A percentile compares a stretch with the other conserved stretches of the same genome.
Evolutionary conservation across 2,329 filamentous ascomycete genomes (phyloP).

Genomic region (Huntiella abstrusa): DNA sequence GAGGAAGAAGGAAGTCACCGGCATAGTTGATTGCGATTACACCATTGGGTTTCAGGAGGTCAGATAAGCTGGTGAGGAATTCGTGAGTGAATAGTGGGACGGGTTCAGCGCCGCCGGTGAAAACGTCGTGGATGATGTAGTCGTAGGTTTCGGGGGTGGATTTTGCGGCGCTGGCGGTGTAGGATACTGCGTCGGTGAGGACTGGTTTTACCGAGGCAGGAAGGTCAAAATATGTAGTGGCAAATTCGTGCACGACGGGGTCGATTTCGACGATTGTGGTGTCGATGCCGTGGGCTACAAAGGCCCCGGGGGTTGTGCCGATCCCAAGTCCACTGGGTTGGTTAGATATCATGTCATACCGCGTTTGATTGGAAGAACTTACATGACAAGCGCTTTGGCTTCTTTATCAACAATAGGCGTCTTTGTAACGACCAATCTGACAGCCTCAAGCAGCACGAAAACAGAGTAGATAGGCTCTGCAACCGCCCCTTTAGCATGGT

Average conservation of each 20-base stretch:
- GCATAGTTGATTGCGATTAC: constrained; percentile 94
- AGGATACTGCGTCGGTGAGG: constrained; percentile 66
- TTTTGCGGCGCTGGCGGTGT: constrained; percentile 29
- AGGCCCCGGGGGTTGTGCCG: constrained; percentile 71
- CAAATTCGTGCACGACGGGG: constrained; percentile 69
- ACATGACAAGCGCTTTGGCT: constrained; percentile 73
- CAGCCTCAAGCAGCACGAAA: constrained; percentile 89
- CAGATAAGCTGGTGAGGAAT: constrained; percentile 54
- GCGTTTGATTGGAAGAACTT: constrained; percentile 18
- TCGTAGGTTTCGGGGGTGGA: constrained; percentile 41
- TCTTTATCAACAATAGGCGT: constrained; percentile 38
- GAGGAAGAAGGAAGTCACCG: constrained; percentile 61
- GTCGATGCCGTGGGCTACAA: constrained; percentile 73
- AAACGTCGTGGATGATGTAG: constrained; percentile 95
- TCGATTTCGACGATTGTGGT: constrained; percentile 94
- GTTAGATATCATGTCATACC: neutral
- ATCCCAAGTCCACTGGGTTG: constrained; percentile 63
- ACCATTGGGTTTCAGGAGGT: constrained; percentile 57
- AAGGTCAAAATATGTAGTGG: constrained; percentile 64
- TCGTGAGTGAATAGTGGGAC: constrained; percentile 71
- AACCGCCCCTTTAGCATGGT: constrained; percentile 32
- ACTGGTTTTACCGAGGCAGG: constrained; percentile 59
- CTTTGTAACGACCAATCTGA: constrained; percentile 53
- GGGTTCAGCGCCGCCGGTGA: constrained; percentile 88
- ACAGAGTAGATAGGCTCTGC: constrained; percentile 85